Base-by-base conservation (phyloP, 805 yeast genomes). In the Starmerella vaccinii region DNA sequence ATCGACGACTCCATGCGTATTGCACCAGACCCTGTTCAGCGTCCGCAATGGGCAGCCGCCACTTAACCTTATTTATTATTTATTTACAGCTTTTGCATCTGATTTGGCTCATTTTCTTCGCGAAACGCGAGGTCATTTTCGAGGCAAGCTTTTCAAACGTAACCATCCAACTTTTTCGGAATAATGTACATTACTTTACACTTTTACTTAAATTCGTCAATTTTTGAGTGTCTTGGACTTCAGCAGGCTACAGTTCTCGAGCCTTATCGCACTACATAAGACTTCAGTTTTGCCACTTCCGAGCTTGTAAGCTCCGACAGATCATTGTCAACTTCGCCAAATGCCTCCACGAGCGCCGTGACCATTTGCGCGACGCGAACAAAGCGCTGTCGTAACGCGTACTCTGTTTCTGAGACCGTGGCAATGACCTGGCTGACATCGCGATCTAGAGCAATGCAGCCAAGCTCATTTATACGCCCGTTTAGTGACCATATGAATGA, bases 291-390 rank as follows among this genome's bases (percentile, higher is more conserved):
- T 15, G 19, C 15, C 16, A 21, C 32, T 29, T 26, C 49, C 1
- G 43, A 26, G 21, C 29, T 18, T 27, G 33, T 38, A 29, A 27
- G 46, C 34, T 29, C 45, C 5, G 29, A 21, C 12, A 44, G 33
- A 26, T 27, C 46, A 41, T 24, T 43, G 43, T 33, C 45, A 8
- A n/a, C 24, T 19, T 41, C 45, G 34, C 50, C 50, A n/a, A 32
- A 27, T 8, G 43, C 49, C 26, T 55, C 58, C 3, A 44, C 45
- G 16, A 54, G 21, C 8, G 47, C 52, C 71, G 86, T 76, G 19
- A 87, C 83, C 39, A 92, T 74, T 64, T 90, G 97, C 0, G 95
- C 87, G 5, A 87, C 79, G 52, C 87, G 72, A 7, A 83, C 73
- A 62, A 90, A 90, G 58, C 77, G 76, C 53, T 86, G 92, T 53